These are phyloP conservation scores for Medicago truncatula DNA, from an alignment of 306 rosid species.

Conservation along the genomic window DNA sequence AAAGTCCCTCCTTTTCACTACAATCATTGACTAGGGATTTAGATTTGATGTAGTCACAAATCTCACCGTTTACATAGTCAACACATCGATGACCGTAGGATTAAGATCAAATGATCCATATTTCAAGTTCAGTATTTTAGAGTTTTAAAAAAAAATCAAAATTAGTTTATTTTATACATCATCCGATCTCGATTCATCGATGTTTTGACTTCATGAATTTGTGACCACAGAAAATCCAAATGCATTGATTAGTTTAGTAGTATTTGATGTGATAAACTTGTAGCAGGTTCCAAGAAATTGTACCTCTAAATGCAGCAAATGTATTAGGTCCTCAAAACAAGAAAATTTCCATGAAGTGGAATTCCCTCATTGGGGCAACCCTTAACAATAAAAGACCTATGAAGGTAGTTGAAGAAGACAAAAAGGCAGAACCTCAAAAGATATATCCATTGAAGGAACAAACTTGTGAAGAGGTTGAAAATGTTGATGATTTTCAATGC, in stretches of 20 bases:
- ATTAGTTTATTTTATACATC: neutral
- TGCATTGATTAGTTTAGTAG: neutral
- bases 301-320: conserved; percentile 76
- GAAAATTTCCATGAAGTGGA: conserved; percentile 63
- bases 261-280: conserved; percentile 4
- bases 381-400: conserved; percentile 56
- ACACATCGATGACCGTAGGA: neutral
- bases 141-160: neutral
- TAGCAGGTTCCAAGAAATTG: conserved; percentile 88
- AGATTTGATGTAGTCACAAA: too few relatives aligned
- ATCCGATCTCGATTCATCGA: neutral
- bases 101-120: neutral
- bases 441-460: conserved; percentile 52
- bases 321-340: conserved; percentile 66
- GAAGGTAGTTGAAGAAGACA: conserved; percentile 36
- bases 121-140: neutral
- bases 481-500: conserved; percentile 58
- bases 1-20: neutral
- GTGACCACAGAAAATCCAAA: neutral
- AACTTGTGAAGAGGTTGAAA: conserved; percentile 26
- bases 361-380: conserved; percentile 60
- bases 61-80: neutral
- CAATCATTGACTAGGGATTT: neutral
- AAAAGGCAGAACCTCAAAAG: conserved; percentile 50
- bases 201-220: neutral